Evolutionary conservation across 1,139 yeast species (phyloP), one percentile per base, ranked within the genome.

Genomic region (Blastobotrys malaysiensis): DNA sequence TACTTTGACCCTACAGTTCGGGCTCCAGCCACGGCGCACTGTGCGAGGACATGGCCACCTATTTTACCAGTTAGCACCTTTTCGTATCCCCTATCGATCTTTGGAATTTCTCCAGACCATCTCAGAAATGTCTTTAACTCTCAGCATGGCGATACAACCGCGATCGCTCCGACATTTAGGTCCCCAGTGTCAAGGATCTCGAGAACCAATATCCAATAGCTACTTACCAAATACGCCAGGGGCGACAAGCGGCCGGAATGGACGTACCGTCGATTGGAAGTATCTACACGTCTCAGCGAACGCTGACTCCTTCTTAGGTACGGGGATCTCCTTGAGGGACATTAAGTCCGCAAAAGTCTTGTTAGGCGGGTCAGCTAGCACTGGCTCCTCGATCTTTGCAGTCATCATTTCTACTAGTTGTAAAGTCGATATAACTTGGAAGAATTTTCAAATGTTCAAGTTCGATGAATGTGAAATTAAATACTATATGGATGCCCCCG

Each of bases 21-120:
- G 9, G 67, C 59, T 1, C 69, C 71, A 5, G 64, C 70, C 14
- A 59, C 57, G 1, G 63, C 62, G 4, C 64, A 58, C 52, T 68
- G 71, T 4, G 65, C 71, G 18, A 68, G 56, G 0, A 68, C 70
- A 52, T 68, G 71, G 31, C 71, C 71, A 5, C 69, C 65, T 54
- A 56, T 49, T 24, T 39, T 31, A 46, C 44, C 44, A 44, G 49
- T 45, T 43, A 19, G 46, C 44, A 46, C n/a, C 26, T n/a, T n/a
- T n/a, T n/a, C n/a, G n/a, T n/a, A n/a, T n/a, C n/a, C n/a, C n/a
- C n/a, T n/a, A n/a, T n/a, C n/a, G n/a, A n/a, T n/a, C n/a, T n/a
- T n/a, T n/a, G n/a, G n/a, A n/a, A n/a, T n/a, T n/a, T n/a, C n/a
- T n/a, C n/a, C n/a, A n/a, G n/a, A n/a, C n/a, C n/a, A n/a, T n/a